Evolutionary conservation across 2,329 filamentous ascomycete species (phyloP).

Genomic region (Paradendryphiella salina): DNA sequence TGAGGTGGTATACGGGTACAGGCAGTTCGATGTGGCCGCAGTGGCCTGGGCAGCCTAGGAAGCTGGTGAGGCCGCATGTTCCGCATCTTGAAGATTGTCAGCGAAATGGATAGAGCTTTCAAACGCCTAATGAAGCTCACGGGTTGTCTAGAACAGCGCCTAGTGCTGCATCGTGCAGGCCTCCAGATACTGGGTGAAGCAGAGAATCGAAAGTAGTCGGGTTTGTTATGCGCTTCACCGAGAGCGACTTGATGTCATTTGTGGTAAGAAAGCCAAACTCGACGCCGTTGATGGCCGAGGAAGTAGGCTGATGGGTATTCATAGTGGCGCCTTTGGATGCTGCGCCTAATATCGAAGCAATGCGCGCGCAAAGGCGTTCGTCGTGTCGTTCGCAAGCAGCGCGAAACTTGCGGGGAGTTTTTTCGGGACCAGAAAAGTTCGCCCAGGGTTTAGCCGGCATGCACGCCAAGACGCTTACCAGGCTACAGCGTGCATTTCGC

Average conservation of each 20-base stretch:
- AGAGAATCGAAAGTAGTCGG: conserved; percentile 92
- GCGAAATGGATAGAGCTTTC: background rate
- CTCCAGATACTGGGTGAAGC: conserved; percentile 84
- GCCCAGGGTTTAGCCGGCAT: conserved; percentile 31
- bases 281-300: conserved; percentile 81
- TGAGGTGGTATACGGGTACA: conserved; percentile 91
- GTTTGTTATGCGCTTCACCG: conserved; percentile 92
- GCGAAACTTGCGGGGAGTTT: conserved; percentile 31
- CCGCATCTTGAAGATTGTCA: conserved; percentile 66
- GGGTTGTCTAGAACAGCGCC: conserved; percentile 85
- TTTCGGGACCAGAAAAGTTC: conserved; percentile 39
- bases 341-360: conserved; percentile 21
- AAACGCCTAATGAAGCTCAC: conserved; percentile 56
- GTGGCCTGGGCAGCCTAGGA: conserved; percentile 81
- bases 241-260: conserved; percentile 83
- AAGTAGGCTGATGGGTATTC: conserved; percentile 70
- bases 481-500: conserved; percentile 15
- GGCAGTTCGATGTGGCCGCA: conserved; percentile 94
- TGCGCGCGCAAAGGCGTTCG: conserved; percentile 19
- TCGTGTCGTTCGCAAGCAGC: conserved; percentile 12
- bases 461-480: conserved; percentile 19
- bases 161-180: conserved; percentile 88
- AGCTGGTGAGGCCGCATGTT: conserved; percentile 83
- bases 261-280: conserved; percentile 85
- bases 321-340: conserved; percentile 29